A percentile compares a stretch with the other conserved stretches of the same genome.
Conservation (phyloP, 2,329 filamentous ascomycete species). For the Pseudogymnoascus destructans region DNA sequence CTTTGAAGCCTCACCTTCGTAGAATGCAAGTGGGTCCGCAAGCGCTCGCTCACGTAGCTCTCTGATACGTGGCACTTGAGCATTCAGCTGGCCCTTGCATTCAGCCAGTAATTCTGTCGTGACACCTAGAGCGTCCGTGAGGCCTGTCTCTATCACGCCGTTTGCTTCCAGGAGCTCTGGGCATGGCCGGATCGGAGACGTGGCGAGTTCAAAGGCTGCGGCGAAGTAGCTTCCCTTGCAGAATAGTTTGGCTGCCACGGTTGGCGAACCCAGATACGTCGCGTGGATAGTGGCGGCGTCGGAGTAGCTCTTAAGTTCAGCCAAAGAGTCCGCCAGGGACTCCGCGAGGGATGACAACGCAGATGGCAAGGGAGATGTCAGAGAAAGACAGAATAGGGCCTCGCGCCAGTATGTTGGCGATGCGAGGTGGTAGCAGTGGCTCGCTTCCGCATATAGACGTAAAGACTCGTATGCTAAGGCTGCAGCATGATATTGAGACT, state of each 20-base stretch:
- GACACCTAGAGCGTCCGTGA: slow-evolving; percentile 66
- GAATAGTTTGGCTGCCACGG: slow-evolving; percentile 58
- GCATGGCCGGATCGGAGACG: slow-evolving; percentile 38
- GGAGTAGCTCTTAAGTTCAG: slow-evolving; percentile 72
- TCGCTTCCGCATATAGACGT: slow-evolving; percentile 58
- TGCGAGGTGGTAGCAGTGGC: slow-evolving; percentile 69
- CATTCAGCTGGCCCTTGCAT: slow-evolving; percentile 70
- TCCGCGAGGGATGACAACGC: slow-evolving; percentile 57
- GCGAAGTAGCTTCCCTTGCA: slow-evolving; percentile 82
- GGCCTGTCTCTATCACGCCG: slow-evolving; percentile 59
- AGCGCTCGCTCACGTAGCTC: slow-evolving; percentile 72
- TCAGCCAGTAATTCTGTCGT: slow-evolving; percentile 89
- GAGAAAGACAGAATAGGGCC: slow-evolving; percentile 65
- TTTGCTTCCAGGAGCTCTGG: slow-evolving; percentile 37
- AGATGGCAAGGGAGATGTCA: slow-evolving; percentile 43
- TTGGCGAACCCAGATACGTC: slow-evolving; percentile 65
- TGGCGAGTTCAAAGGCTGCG: slow-evolving; percentile 71
- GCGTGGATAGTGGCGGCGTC: slow-evolving; percentile 67
- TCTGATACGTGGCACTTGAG: slow-evolving; percentile 73
- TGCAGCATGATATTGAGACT: slow-evolving; percentile 71
- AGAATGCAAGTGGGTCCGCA: slow-evolving; percentile 79
- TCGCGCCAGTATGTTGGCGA: slow-evolving; percentile 75
- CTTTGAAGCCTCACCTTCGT: slow-evolving; percentile 57
- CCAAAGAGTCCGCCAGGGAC: slow-evolving; percentile 62
- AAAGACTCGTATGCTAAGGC: slow-evolving; percentile 87